Base-by-base conservation (phyloP, 768 basidiomycete species). In the Boletus rubescentipes region DNA sequence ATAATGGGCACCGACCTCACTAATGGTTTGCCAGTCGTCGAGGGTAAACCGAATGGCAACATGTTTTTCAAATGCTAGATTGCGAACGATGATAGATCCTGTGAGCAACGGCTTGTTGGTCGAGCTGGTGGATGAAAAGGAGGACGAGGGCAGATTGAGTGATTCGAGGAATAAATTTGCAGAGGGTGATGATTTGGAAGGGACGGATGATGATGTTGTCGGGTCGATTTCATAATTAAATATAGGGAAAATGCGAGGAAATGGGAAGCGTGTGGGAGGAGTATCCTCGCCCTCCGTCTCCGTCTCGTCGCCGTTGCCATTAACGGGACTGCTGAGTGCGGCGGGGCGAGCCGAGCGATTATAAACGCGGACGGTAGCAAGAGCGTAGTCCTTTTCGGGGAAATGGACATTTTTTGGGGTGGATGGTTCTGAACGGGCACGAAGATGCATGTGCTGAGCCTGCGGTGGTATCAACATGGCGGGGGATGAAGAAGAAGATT, bases 11-110 rank as follows among this genome's bases (percentile, higher is more conserved):
- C 70, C 56, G 31, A 97, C 93, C 67, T 98, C 96, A 39, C 84
- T 87, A 1, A 91, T 90, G 4, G 95, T 98, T 58, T 88, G 84
- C 96, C 96, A 98, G 44, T 89, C 85, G 69, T 98, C 96, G 43
- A 96, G 76, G 2, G 96, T 98, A 68, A 95, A 98, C 1, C 95
- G 77, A 1, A 97, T 79, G 0, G 82, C 85, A 42, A 98, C 86
- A 47, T 81, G 77, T 72, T 98, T 98, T 68, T 90, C 86, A 57
- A 89, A 98, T 0, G 89, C 76, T 49, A 97, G 60, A 68, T 98
- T 98, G 60, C 86, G 82, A 18, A 93, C 92, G 45, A 92, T 80
- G 51, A 97, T 72, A 9, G 88, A 83, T 7, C 96, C 96, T 2
- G 78, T 74, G 14, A 97, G 78, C 73, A 68, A 6, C 56, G 72